Conservation (phyloP, 116 monocot species). For the Trichopus zeylanicus region DNA sequence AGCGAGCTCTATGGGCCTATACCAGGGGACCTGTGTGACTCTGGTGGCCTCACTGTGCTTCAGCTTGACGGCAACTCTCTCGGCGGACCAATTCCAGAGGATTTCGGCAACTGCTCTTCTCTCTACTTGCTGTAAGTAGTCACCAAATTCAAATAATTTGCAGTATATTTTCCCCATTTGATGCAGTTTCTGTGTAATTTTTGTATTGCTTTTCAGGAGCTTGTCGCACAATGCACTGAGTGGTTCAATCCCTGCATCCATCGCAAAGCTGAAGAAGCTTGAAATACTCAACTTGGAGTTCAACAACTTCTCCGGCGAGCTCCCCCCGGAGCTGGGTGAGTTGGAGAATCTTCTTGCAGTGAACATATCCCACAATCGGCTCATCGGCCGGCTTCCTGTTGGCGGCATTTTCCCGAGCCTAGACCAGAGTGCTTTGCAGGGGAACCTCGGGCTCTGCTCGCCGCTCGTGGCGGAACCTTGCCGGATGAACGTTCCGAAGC, state of each 20-base stretch:
- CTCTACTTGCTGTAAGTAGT: slow-evolving; percentile 59
- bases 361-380: slow-evolving; percentile 77
- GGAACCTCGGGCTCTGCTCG: slow-evolving; percentile 73
- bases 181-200: not conserved
- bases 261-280: slow-evolving; percentile 49
- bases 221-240: slow-evolving; percentile 56
- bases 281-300: slow-evolving; percentile 62
- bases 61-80: slow-evolving; percentile 59
- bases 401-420: slow-evolving; percentile 54
- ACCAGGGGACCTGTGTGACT: slow-evolving; percentile 52
- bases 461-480: slow-evolving; percentile 65
- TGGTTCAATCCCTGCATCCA: slow-evolving; percentile 48
- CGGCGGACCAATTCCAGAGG: slow-evolving; percentile 49
- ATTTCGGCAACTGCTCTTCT: slow-evolving; percentile 57
- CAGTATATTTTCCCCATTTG: not conserved
- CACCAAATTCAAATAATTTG: too few relatives aligned
- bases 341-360: slow-evolving; percentile 52
- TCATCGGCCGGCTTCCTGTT: slow-evolving; percentile 57
- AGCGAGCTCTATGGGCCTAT: slow-evolving; percentile 38
- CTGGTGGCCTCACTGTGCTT: slow-evolving; percentile 41
- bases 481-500: slow-evolving; percentile 71
- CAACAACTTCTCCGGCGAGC: slow-evolving; percentile 54
- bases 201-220: slow-evolving; percentile 29
- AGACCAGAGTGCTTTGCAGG: slow-evolving; percentile 45
- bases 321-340: slow-evolving; percentile 48